Evolutionary conservation across 768 basidiomycete genomes (phyloP), one percentile per base, ranked within the genome.

Genomic region (Coprinopsis strossmayeri): DNA sequence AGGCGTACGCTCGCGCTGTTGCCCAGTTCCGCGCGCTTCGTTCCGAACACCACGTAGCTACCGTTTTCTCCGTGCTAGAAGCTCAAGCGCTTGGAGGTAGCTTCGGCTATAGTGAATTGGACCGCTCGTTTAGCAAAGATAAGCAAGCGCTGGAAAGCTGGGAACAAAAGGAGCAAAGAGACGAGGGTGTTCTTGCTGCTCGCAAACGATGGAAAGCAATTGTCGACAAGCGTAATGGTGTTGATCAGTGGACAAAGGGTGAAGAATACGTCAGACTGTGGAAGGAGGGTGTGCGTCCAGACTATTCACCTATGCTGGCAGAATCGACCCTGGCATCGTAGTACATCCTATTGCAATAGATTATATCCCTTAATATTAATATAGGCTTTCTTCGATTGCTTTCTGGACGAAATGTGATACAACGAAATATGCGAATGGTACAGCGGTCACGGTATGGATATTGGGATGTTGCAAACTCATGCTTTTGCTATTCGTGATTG

Each of bases 11-110:
- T 1, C 68, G 72, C 10, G 85, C 91, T 24, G 74, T 93, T 9
- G 74, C 81, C 3, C 91, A 98, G 64, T 99, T 93, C 68, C 87
- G 90, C 39, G 72, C 90, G 13, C 75, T 99, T 34, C 84, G 93
- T 32, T 83, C 91, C 28, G 86, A 90, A 64, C 84, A 87, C 57
- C 79, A 91, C 57, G 75, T 91, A 42, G 77, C 89, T 1, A 82
- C 80, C 32, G 70, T 74, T 2, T 79, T 90, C 45, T 94, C 95
- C 17, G 77, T 74, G 15, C 69, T 82, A 58, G 92, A 98, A 66
- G 92, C 93, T 12, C 74, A 85, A 56, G 65, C 78, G 5, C 76
- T 86, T 59, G 93, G 93, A 34, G 81, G 79, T 13, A 60, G 67
- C 28, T 89, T 88, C 58, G 69, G 63, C 2, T 70, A 71, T 10